Evolutionary conservation across 345 rosid species (phyloP).

Genomic region (Heritiera fomes): DNA sequence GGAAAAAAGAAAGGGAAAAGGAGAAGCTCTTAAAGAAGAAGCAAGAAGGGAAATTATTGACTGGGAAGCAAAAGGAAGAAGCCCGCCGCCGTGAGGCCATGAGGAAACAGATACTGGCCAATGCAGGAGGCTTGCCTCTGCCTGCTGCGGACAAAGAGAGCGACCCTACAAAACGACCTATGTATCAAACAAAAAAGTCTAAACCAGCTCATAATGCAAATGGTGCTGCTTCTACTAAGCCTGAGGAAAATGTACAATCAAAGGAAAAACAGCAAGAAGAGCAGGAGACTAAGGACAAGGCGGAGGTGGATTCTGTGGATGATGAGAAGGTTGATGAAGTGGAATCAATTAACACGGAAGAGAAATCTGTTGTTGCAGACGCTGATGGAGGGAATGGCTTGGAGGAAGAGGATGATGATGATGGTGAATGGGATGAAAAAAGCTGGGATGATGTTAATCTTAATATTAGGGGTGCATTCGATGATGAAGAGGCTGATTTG

Average conservation of each 20-base stretch:
- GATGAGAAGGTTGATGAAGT: slow-evolving; percentile 47
- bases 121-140: slow-evolving; percentile 44
- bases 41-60: slow-evolving; percentile 84
- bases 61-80: slow-evolving; percentile 89
- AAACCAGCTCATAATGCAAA: slow-evolving; percentile 63
- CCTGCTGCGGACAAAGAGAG: slow-evolving; percentile 50
- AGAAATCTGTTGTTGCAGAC: slow-evolving; percentile 46
- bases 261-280: slow-evolving; percentile 45
- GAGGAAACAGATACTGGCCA: slow-evolving; percentile 78
- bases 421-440: slow-evolving; percentile 94
- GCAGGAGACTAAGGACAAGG: slow-evolving; percentile 25
- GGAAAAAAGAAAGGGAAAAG: slow-evolving; percentile 84
- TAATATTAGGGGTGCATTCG: slow-evolving; percentile 76
- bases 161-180: slow-evolving; percentile 69
- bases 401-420: slow-evolving; percentile 83
- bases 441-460: slow-evolving; percentile 92
- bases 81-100: slow-evolving; percentile 83
- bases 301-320: slow-evolving; percentile 46
- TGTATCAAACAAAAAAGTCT: slow-evolving; percentile 74
- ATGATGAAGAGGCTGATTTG: slow-evolving; percentile 82
- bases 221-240: slow-evolving; percentile 48
- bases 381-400: slow-evolving; percentile 50
- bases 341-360: slow-evolving; percentile 43
- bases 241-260: slow-evolving; percentile 44
- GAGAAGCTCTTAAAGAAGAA: slow-evolving; percentile 85